phyloP scores from a whole-genome alignment of 2,329 filamentous ascomycete species.

The Dendrostoma leiphaemia region DNA sequence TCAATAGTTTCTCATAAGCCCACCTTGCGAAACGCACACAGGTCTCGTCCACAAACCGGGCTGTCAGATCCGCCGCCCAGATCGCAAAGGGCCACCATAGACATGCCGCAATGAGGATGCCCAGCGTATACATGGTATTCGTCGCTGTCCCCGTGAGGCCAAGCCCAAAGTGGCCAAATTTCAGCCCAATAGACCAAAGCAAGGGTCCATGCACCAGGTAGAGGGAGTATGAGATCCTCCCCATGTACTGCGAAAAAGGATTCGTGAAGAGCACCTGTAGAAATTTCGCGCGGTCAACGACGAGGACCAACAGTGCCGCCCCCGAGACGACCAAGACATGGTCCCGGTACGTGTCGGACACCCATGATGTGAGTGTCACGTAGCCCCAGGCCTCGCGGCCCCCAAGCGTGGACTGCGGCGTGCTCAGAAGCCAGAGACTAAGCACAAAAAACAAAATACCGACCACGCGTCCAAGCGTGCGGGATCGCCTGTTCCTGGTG shows the following conservation, averaged over 20 bases:
- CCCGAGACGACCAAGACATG: neutral
- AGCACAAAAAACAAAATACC: conserved; percentile 1
- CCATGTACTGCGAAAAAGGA: conserved; percentile 15
- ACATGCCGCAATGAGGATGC: conserved; percentile 11
- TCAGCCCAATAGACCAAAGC: conserved; percentile 14
- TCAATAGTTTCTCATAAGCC: conserved; percentile 13
- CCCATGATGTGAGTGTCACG: conserved; percentile 4
- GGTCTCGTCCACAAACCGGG: conserved; percentile 8
- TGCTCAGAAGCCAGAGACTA: conserved; percentile 11
- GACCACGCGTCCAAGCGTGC: neutral
- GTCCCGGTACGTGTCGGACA: neutral
- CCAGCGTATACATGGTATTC: neutral
- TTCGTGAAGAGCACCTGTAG: conserved; percentile 18
- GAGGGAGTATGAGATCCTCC: conserved; percentile 13
- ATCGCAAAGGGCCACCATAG: conserved; percentile 18
- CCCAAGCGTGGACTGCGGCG: neutral
- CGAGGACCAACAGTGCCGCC: conserved; percentile 5
- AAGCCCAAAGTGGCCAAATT: neutral
- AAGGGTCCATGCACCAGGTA: conserved; percentile 17
- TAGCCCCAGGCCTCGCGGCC: neutral
- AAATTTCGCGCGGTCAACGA: neutral
- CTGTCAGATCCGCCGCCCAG: conserved; percentile 10
- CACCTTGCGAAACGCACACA: conserved; percentile 16
- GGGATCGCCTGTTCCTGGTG: neutral
- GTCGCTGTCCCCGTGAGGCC: conserved; percentile 5